A percentile compares a stretch with the other conserved stretches of the same genome.
Conservation (phyloP, 805 yeast genomes). For the Millerago galiae region DNA sequence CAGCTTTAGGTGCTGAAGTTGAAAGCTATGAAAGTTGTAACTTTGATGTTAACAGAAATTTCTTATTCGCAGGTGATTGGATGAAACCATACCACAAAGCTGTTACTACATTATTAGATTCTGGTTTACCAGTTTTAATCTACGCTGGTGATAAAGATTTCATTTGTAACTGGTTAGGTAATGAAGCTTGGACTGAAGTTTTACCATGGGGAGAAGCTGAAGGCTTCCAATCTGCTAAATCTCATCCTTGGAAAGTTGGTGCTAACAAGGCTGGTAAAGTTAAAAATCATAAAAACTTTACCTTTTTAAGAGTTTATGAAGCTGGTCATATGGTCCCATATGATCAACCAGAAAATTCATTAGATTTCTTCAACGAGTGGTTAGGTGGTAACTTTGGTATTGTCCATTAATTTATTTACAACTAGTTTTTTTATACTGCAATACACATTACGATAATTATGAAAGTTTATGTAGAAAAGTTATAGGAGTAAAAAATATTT, state of each 20-base stretch:
- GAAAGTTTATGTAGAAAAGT: neutral
- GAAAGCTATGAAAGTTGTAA: constrained; percentile 71
- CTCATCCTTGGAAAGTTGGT: constrained; percentile 39
- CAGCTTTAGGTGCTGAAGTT: constrained; percentile 87
- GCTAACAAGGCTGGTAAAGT: constrained; percentile 60
- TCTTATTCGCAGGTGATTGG: constrained; percentile 85
- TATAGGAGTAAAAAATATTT: neutral
- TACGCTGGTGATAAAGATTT: constrained; percentile 96
- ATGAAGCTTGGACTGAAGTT: constrained; percentile 75
- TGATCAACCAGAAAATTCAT: constrained; percentile 74
- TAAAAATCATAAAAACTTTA: constrained; percentile 60
- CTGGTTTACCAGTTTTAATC: constrained; percentile 72
- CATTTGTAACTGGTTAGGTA: constrained; percentile 96
- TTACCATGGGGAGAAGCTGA: constrained; percentile 61
- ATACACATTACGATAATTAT: too few species aligned
- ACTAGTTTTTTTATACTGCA: neutral
- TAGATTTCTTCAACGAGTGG: constrained; percentile 87
- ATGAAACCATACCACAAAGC: constrained; percentile 81
- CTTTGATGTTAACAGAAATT: constrained; percentile 71
- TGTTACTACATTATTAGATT: constrained; percentile 65
- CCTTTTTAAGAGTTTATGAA: constrained; percentile 77
- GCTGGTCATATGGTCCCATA: constrained; percentile 97
- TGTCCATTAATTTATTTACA: constrained; percentile 2
- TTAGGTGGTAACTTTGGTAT: constrained; percentile 52
- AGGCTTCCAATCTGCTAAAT: constrained; percentile 42